Base-by-base conservation (phyloP, 202 grass and related monocot species). In the Setaria italica region DNA sequence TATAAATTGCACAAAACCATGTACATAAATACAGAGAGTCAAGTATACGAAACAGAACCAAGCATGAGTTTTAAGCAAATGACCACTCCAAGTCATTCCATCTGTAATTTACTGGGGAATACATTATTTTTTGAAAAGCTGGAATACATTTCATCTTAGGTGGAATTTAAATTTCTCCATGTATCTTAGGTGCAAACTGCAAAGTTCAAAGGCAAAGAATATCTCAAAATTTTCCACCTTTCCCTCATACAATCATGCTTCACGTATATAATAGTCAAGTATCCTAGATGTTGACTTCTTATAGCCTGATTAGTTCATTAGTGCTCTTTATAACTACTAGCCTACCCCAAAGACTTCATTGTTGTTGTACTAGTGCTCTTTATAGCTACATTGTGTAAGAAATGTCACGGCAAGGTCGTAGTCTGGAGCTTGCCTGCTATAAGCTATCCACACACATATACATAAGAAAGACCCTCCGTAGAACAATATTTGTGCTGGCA, bases 11-110 rank as follows among this genome's bases (percentile, higher is more conserved):
- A 84, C 72, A 32, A 65, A 86, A 84, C 10, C 33, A 62, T 42
- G 51, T 55, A 57, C n/a, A 74, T 54, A 68, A 59, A 69, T 76
- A 79, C 74, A 70, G 46, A 86, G 12, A 72, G 47, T 46, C 53
- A 84, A 64, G 8, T 19, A 62, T 70, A 80, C 58, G 4, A 77
- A 58, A 74, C 54, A 20, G 79, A 46, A 13, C 64, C 49, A 14
- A 19, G 49, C 50, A 32, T 72, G 71, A 47, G 55, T 47, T 71
- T 51, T 46, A 73, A 91, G 91, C 35, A 77, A 46, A 85, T 77
- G 78, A 67, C 9, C 19, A 32, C 25, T 82, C 78, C 50, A 57
- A 78, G 4, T 12, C 6, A 82, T 82, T 58, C 29, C 17, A 46
- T 67, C 45, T 87, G 49, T 14, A 74, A 82, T 50, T 64, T 76